Base-by-base conservation (phyloP, 257 asterid genomes). In the Lithospermum erythrorhizon region DNA sequence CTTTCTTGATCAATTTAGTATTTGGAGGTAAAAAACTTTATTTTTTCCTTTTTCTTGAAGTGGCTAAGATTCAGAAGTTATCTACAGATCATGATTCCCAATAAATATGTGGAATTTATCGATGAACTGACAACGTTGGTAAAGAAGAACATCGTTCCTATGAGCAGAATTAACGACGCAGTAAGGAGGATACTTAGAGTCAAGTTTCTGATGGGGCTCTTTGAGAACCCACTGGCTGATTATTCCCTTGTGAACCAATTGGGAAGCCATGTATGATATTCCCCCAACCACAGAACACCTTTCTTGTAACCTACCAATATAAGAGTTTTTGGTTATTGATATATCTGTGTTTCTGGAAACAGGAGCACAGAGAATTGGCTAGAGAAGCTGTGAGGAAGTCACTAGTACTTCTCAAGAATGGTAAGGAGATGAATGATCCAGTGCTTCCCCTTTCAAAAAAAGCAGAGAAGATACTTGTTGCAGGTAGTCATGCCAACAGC, bases 161-260 rank as follows among this genome's bases (percentile, higher is more conserved):
- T 71, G 69, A 75, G 80, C 62, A 71, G 80, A 67, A 75, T 75
- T 61, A 73, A 75, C 65, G 80, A 75, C 58, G 80, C 80, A 18
- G 77, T 75, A 21, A 57, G 24, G 58, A 71, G 80, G 62, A 75
- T 75, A 63, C 47, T 75, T 25, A 75, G 80, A 55, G 70, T 75
- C 41, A 60, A 72, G 59, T 72, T 72, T 66, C 37, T 72, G 30
- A 72, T 72, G 76, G 76, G 76, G 37, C 65, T 72, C 37, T 72
- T 72, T 57, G 76, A 72, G 72, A 66, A 66, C 25, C 76, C 76
- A 19, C 22, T 72, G 65, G 76, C 72, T 48, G 76, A 72, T 53
- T 64, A 61, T 56, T 61, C 72, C 65, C 53, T 72, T 22, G 63
- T 65, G 24, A 61, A 63, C 51, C 72, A 72, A 30, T 56, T 73